Base-by-base conservation (phyloP, 148 eudicot genomes). In the Talinum fruticosum region DNA sequence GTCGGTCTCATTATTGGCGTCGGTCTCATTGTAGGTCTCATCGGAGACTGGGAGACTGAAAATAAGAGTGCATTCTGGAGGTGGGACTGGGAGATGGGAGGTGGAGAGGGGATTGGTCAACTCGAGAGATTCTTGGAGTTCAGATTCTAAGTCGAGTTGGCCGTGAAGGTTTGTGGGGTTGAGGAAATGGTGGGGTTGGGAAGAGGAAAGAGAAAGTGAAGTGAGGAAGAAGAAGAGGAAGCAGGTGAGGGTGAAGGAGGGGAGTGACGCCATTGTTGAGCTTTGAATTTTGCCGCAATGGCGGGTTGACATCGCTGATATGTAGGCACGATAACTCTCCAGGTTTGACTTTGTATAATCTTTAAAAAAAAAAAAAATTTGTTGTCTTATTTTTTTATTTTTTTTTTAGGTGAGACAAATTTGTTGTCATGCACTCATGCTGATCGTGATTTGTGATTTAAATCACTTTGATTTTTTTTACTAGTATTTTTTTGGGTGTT, bases 21-120 rank as follows among this genome's bases (percentile, higher is more conserved):
- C 29, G 35, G 98, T 92, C 86, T 90, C 44, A 71, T 54, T 90
- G 89, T 92, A 94, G 71, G 81, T 51, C 86, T 84, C 84, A 77
- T 66, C 26, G 85, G 92, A 83, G 69, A 82, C 64, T 4, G 59
- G 79, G 83, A 76, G 82, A n/a, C n/a, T n/a, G n/a, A n/a, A n/a
- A n/a, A n/a, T n/a, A n/a, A n/a, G n/a, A 0, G 83, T 45, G 88
- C 97, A 92, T 47, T 89, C 51, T 5, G 90, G 87, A 1, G 83
- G 62, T 13, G 89, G 89, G 65, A 8, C 81, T 6, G 83, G 71
- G 61, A 87, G 88, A 70, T 30, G 33, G 33, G 82, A 76, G 66
- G 87, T 74, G 8, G 90, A 86, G 13, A 92, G 88, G 0, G 98
- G 96, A 8, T 38, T 89, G 2, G 88, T 74, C 69, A 91, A 72